Evolutionary conservation across 176 grass and related monocot species (phyloP), one percentile per base, ranked within the genome.

Genomic region (Canna indica): DNA sequence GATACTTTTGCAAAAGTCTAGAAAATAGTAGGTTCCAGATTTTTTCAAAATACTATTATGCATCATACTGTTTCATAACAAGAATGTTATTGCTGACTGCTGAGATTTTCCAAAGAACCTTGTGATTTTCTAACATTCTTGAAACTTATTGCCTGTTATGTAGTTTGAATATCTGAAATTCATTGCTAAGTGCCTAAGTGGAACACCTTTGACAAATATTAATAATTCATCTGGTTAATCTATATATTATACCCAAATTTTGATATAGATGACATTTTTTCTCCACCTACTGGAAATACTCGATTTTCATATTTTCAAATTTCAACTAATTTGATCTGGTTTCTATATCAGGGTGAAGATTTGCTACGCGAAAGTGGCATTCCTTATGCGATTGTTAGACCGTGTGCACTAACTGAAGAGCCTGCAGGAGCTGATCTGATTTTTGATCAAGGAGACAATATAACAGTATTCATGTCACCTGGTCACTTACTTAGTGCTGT

Each of bases 381-480:
- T 74, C 78, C 94, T 0, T 93, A 87, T 58, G 70, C 86, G 36
- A 97, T 97, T 67, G 75, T 97, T 41, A 79, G 86, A 34, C 94
- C 94, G 38, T 97, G 94, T 78, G 89, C 94, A 70, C 67, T 97
- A 74, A 97, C 86, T 12, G 89, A 97, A 79, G 94, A 97, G 68
- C 89, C 89, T 38, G 94, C 94, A 76, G 94, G 94, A 79, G 94
- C 86, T 36, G 89, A 97, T 61, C 86, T 97, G 62, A 85, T 93
- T 83, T 97, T 90, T 62, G 94, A 97, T n/a, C 94, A 97, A 67
- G 89, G 94, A 70, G 94, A 97, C 71, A 90, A 97, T 78, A 92
- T 97, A 79, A 93, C 80, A 53, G 94, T 77, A 69, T 44, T 44
- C 20, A 66, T n/a, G 6, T 24, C 34, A 25, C 6, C 35, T 13